These are phyloP conservation scores for Microcyclospora pomicola DNA, from an alignment of 2,329 filamentous ascomycete genomes.

Conservation along the genomic window DNA sequence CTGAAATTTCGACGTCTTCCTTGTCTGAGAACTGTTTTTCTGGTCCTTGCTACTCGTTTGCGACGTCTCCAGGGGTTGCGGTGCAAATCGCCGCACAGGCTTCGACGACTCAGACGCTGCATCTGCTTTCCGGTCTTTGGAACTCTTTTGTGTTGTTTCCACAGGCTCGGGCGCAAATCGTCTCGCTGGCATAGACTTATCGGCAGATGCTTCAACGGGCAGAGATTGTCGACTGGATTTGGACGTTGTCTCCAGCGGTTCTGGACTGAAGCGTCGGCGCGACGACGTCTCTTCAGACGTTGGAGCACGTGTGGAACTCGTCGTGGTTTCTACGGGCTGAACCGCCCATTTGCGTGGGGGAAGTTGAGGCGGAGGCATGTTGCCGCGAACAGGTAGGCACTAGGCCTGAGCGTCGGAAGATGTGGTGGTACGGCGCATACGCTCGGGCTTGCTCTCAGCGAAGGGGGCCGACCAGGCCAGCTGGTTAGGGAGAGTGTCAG, in stretches of 20 bases:
- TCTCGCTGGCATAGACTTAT: slow-evolving; percentile 11
- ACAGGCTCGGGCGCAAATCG: slow-evolving; percentile 59
- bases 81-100: slow-evolving; percentile 13
- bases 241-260: slow-evolving; percentile 6
- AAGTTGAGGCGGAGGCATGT: slow-evolving; percentile 5
- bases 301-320: slow-evolving; percentile 33
- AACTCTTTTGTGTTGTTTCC: slow-evolving; percentile 53
- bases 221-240: slow-evolving; percentile 1
- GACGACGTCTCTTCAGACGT: slow-evolving; percentile 12
- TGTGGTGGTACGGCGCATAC: slow-evolving; percentile 11
- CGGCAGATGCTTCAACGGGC: too few species aligned
- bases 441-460: slow-evolving; percentile 3
- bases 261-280: slow-evolving; percentile 7
- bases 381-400: slow-evolving; percentile 6
- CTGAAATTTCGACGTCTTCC: slow-evolving; percentile 13
- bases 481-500: background rate
- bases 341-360: slow-evolving; percentile 44
- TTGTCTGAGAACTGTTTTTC: slow-evolving; percentile 4
- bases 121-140: slow-evolving; percentile 20
- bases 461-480: slow-evolving; percentile 18
- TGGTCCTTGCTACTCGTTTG: slow-evolving; percentile 17
- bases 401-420: slow-evolving; percentile 7
- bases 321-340: slow-evolving; percentile 59
- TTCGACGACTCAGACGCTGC: slow-evolving; percentile 11
- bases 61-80: slow-evolving; percentile 27